Conservation (phyloP, 192 early-diverging fungal genomes). For the Gryganskiella cystojenkinii region DNA sequence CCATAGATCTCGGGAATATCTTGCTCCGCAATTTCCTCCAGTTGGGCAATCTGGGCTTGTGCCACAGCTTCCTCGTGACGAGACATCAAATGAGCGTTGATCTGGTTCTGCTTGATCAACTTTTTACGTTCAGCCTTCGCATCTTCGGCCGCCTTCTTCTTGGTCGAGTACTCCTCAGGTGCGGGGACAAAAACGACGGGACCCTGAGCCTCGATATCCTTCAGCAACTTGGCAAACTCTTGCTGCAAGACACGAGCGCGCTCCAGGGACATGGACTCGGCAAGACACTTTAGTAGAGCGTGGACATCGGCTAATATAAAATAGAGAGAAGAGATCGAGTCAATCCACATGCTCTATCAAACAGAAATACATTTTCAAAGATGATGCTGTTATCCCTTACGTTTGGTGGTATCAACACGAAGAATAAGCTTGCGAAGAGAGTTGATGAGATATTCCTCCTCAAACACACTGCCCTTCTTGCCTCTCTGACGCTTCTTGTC, state of each 20-base stretch:
- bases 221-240: conserved; percentile 58
- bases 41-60: conserved; percentile 44
- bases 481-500: conserved; percentile 87
- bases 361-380: not conserved
- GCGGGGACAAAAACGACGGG: conserved; percentile 65
- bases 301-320: conserved; percentile 60
- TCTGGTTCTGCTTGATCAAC: conserved; percentile 40
- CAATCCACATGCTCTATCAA: not conserved
- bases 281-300: conserved; percentile 61
- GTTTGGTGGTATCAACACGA: conserved; percentile 63
- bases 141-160: conserved; percentile 52
- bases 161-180: conserved; percentile 38
- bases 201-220: conserved; percentile 46
- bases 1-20: conserved; percentile 51
- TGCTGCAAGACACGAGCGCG: conserved; percentile 62
- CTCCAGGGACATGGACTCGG: conserved; percentile 57
- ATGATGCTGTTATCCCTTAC: conserved; percentile 49
- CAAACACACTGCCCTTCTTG: conserved; percentile 89
- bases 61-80: conserved; percentile 46
- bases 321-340: not conserved
- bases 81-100: conserved; percentile 43
- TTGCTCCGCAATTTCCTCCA: conserved; percentile 50
- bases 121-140: conserved; percentile 48
- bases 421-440: conserved; percentile 71
- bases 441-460: conserved; percentile 90